Evolutionary conservation across 2,329 filamentous ascomycete species (phyloP), one percentile per base, ranked within the genome.

Genomic region (Penicillium thymicola): DNA sequence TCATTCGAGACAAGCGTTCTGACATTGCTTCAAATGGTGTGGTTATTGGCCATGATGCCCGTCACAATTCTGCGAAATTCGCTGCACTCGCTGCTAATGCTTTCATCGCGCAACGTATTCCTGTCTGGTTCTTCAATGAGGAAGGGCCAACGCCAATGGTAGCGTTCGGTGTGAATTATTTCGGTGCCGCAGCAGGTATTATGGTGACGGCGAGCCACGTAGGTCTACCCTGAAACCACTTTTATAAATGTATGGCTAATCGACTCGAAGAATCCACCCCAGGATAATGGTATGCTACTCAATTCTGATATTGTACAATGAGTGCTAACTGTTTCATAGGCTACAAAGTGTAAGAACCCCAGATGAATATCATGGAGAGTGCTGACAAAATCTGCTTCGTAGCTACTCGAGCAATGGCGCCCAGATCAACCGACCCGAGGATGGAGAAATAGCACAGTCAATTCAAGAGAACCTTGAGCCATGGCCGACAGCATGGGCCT

Each of bases 201-300:
- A 87, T 88, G 84, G 79, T 88, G 37, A 88, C 85, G 14, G 85
- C 85, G 32, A 86, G 83, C 65, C 84, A 86, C 70, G 75, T 77
- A 72, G 57, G 73, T 66, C 38, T 46, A 42, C 50, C 28, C 25
- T 16, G 5, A 48, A 14, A 21, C 18, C 13, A 21, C n/a, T 9
- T 28, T 42, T 41, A 34, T 36, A 34, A 13, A 43, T 23, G 5
- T 50, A 47, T 55, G 51, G 65, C 48, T 16, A 53, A 36, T 38
- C 41, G n/a, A 18, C 23, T 10, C 25, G 48, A 53, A 76, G 74
- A 87, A 88, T 62, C 84, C 85, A 14, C 81, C 83, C 44, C 76
- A 81, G 62, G 84, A 87, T 67, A 87, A 87, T 66, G 85, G 74
- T 76, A 67, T 47, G 56, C 40, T 23, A 13, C 6, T 28, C 10